Base-by-base conservation (phyloP, 2,329 filamentous ascomycete species). In the Phoma sp. region DNA sequence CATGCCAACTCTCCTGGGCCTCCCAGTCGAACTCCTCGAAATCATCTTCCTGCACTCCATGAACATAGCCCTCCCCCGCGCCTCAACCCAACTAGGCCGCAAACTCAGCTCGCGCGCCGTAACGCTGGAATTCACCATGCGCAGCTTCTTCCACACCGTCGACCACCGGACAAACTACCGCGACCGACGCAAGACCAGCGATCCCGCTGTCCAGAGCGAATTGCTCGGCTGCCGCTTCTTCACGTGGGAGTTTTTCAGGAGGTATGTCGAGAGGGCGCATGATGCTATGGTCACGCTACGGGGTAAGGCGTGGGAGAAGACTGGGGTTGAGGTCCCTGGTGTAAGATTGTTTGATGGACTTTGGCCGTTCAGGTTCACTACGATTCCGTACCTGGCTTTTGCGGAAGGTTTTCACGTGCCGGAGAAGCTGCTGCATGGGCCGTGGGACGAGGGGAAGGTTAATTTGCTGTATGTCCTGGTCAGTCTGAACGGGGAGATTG, bases 381-480 rank as follows among this genome's bases (percentile, higher is more conserved):
- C 62, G 36, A 63, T 75, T 19, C 58, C 60, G 4, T 72, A 71
- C 46, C 61, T 74, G 10, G 57, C 65, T 15, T 71, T 75, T 46
- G 68, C 73, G 3, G 63, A 68, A 13, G 64, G 65, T 0, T 73
- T 75, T 35, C 49, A 53, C 15, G 61, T 76, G 3, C 73, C 74
- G 0, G 69, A 75, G 51, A 75, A 73, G 56, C 50, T 75, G 27
- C 57, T 76, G n/a, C 71, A 70, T 53, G 72, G 72, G 1, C 71
- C 72, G 1, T 75, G 69, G 69, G 67, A 67, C 0, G 51, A 58
- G 8, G 65, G 63, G 6, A 74, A 74, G 37, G 61, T 65, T 7
- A 63, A 61, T 3, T 38, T 75, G 19, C 64, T 76, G 6, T 74
- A 73, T 35, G 67, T 74, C 1, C 55, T 76, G 17, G 72, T 75